Percentiles rank a stretch among this genome's conserved stretches.
phyloP scores from a whole-genome alignment of 75 land plant genomes.

The Selaginella tamariscina region DNA sequence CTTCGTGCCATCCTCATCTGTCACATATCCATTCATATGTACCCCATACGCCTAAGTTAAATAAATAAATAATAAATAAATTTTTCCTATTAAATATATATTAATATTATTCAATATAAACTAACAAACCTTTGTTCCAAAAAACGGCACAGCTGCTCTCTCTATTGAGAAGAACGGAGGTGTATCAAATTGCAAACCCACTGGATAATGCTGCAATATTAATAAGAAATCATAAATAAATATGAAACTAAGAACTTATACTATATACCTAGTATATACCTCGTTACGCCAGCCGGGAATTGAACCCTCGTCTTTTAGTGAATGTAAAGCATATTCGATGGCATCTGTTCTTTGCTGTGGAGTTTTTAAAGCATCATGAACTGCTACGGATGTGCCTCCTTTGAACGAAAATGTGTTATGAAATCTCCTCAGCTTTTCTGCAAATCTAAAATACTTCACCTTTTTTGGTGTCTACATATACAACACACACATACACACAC shows the following conservation, averaged over 20 bases:
- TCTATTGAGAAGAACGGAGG: conserved; percentile 59
- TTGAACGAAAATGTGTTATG: conserved; percentile 40
- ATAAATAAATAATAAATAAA: neutral
- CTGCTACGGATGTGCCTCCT: conserved; percentile 20
- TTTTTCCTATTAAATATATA: neutral
- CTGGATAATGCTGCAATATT: conserved; percentile 55
- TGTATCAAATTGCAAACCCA: conserved; percentile 41
- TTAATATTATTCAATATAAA: too few species aligned
- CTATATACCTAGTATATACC: conserved; percentile 29
- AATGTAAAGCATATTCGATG: conserved; percentile 47
- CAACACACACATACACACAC: neutral
- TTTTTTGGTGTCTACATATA: neutral
- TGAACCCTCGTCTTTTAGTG: conserved; percentile 40
- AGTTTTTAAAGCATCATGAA: conserved; percentile 39
- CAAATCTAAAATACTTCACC: conserved; percentile 19
- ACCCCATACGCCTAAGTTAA: conserved; percentile 81
- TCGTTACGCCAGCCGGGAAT: conserved; percentile 87
- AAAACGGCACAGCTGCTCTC: conserved; percentile 83
- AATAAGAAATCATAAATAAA: too few species aligned
- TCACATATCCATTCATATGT: conserved; percentile 89
- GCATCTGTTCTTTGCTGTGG: conserved; percentile 58
- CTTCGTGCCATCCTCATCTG: conserved; percentile 36
- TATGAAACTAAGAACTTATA: too few species aligned
- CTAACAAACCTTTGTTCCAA: conserved; percentile 63
- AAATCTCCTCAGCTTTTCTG: conserved; percentile 34